phyloP scores from a whole-genome alignment of 129 eudicot genomes.

The Flaveria brownii region DNA sequence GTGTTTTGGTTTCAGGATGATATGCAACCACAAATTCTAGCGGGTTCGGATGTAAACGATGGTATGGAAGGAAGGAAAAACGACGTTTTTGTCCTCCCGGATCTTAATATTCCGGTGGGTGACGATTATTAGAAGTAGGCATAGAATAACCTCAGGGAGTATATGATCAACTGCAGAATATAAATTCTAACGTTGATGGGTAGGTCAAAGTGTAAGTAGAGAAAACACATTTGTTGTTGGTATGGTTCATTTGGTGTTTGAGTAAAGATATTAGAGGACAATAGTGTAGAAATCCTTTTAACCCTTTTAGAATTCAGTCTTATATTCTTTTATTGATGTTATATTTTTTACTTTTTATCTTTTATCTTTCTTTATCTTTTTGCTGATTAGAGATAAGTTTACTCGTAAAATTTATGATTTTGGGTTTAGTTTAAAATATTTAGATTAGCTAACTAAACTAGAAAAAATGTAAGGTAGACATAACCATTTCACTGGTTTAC shows the following conservation, averaged over 20 bases:
- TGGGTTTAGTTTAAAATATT: no score
- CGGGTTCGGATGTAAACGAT: not conserved
- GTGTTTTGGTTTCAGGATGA: slow-evolving; percentile 20
- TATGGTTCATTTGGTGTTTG: slow-evolving; percentile 21
- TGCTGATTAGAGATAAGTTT: not conserved
- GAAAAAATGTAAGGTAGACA: no score
- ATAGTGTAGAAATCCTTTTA: slow-evolving; percentile 32
- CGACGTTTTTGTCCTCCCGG: slow-evolving; percentile 30
- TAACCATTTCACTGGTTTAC: no score
- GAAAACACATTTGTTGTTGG: slow-evolving; percentile 1
- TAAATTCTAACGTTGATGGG: slow-evolving; percentile 41
- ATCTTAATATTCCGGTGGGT: slow-evolving; percentile 34
- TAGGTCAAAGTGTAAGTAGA: slow-evolving; percentile 36
- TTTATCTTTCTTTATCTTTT: not conserved
- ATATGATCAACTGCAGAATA: slow-evolving; percentile 34
- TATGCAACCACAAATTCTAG: slow-evolving; percentile 2
- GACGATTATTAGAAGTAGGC: slow-evolving; percentile 33
- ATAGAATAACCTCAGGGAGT: slow-evolving; percentile 35
- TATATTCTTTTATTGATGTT: slow-evolving; percentile 31
- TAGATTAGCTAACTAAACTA: no score
- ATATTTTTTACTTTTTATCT: not conserved
- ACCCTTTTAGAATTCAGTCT: slow-evolving; percentile 18
- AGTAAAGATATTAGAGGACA: slow-evolving; percentile 24
- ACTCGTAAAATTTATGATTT: no score
- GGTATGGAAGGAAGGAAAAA: slow-evolving; percentile 13